Evolutionary conservation across 441 rosid genomes (phyloP).

Genomic region (Geranium incanum): DNA sequence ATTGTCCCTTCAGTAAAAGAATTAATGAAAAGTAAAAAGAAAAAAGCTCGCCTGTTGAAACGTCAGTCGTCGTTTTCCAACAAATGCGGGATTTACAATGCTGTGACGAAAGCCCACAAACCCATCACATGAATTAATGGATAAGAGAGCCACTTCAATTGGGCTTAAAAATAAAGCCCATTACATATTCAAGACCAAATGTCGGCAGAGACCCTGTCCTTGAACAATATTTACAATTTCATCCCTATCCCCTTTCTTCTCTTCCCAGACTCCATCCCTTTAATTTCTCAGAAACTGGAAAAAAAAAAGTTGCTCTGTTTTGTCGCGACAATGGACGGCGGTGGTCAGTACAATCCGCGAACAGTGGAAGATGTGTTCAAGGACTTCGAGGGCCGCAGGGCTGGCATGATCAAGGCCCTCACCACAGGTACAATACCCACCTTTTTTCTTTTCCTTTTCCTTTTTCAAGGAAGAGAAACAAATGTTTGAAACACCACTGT

Average conservation of each 20-base stretch:
- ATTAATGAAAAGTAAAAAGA: too few species aligned
- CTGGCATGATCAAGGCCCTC: conserved; percentile 60
- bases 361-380: conserved; percentile 64
- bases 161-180: too few species aligned
- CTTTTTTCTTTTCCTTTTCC: too few species aligned
- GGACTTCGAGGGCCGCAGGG: conserved; percentile 63
- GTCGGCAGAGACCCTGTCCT: background rate
- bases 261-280: background rate
- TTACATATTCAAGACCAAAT: too few species aligned
- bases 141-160: too few species aligned
- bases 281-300: background rate
- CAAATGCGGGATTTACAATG: too few species aligned
- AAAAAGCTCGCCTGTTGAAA: too few species aligned
- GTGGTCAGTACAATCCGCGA: conserved; percentile 48
- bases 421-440: conserved; percentile 35
- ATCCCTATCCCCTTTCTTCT: background rate
- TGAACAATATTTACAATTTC: background rate
- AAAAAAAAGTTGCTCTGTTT: background rate
- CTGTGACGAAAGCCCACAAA: too few species aligned
- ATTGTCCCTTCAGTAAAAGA: too few species aligned
- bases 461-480: background rate
- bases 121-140: too few species aligned
- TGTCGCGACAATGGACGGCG: conserved; percentile 21
- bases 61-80: too few species aligned
- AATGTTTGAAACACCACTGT: too few species aligned